These are phyloP conservation scores for Cordyceps cateniannulata DNA, from an alignment of 2,329 filamentous ascomycete species.

Conservation along the genomic window DNA sequence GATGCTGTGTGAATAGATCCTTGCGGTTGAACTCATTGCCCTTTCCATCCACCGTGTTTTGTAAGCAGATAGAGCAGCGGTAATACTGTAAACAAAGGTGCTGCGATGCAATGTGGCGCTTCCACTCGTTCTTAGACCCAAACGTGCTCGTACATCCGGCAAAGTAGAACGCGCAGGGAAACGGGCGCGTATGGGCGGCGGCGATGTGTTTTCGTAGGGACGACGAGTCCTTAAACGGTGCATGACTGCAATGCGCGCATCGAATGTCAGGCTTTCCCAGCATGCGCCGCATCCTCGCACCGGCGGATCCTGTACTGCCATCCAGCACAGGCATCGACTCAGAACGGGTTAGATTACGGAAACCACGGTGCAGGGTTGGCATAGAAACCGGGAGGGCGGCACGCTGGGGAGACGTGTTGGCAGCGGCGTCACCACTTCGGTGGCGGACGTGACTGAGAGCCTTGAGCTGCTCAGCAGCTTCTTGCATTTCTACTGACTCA, in stretches of 20 bases:
- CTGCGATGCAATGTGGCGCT: constrained; percentile 85
- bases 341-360: constrained; percentile 12
- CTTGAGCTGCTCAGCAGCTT: constrained; percentile 61
- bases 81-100: constrained; percentile 69
- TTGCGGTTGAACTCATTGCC: constrained; percentile 79
- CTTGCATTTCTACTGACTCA: constrained; percentile 62
- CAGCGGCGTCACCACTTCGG: constrained; percentile 37
- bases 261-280: constrained; percentile 54
- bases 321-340: constrained; percentile 12
- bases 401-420: constrained; percentile 12
- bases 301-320: constrained; percentile 28
- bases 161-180: constrained; percentile 75
- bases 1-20: too few relatives aligned
- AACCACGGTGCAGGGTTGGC: background rate
- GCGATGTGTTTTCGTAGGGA: constrained; percentile 61
- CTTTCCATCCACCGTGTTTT: constrained; percentile 47
- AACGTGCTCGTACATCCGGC: constrained; percentile 82
- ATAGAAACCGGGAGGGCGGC: constrained; percentile 9
- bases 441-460: constrained; percentile 58
- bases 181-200: constrained; percentile 60
- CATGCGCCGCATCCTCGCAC: constrained; percentile 39
- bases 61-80: constrained; percentile 55
- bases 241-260: constrained; percentile 55
- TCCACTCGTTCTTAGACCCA: constrained; percentile 97
- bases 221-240: constrained; percentile 60